A percentile compares a stretch with the other conserved stretches of the same genome.
Evolutionary conservation across 495 filamentous ascomycete species (phyloP).

Genomic region (Penicillium manginii): DNA sequence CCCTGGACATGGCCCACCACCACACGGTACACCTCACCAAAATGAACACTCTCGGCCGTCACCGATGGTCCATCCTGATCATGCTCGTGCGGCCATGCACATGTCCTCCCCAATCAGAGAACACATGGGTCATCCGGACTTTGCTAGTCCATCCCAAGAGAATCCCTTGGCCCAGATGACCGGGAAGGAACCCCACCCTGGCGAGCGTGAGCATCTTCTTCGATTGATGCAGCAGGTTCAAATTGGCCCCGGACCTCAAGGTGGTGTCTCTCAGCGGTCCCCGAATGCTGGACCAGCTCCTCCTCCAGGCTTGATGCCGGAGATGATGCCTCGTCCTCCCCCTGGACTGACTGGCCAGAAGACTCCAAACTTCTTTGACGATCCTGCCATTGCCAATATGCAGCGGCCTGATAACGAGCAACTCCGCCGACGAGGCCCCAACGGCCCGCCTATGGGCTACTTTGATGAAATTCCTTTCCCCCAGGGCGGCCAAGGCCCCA

Average conservation of each 20-base stretch:
- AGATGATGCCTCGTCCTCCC: constrained; percentile 51
- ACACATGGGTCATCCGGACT: constrained; percentile 34
- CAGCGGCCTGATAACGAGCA: constrained; percentile 50
- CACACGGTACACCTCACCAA: constrained; percentile 46
- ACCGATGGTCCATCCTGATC: constrained; percentile 37
- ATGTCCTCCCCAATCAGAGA: constrained; percentile 45
- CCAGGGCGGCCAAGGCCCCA: constrained; percentile 41
- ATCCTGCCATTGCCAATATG: constrained; percentile 52
- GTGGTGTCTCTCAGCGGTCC: constrained; percentile 33
- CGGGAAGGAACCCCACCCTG: constrained; percentile 40
- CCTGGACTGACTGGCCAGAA: constrained; percentile 45
- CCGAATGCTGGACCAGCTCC: constrained; percentile 42
- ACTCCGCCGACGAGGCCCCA: constrained; percentile 40
- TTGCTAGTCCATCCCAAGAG: constrained; percentile 37
- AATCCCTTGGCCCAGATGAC: constrained; percentile 32
- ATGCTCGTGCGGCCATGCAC: constrained; percentile 32
- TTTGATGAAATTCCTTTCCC: constrained; percentile 50
- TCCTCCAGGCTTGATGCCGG: constrained; percentile 46
- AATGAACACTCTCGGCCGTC: constrained; percentile 32
- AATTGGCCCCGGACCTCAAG: constrained; percentile 34
- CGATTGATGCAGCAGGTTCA: constrained; percentile 57
- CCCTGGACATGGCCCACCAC: constrained; percentile 27
- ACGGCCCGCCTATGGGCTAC: constrained; percentile 49
- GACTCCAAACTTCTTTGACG: constrained; percentile 48
- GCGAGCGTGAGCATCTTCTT: constrained; percentile 54